These are phyloP conservation scores for Crinitomyces ghanaensis DNA, from an alignment of 805 yeast species.

Conservation along the genomic window DNA sequence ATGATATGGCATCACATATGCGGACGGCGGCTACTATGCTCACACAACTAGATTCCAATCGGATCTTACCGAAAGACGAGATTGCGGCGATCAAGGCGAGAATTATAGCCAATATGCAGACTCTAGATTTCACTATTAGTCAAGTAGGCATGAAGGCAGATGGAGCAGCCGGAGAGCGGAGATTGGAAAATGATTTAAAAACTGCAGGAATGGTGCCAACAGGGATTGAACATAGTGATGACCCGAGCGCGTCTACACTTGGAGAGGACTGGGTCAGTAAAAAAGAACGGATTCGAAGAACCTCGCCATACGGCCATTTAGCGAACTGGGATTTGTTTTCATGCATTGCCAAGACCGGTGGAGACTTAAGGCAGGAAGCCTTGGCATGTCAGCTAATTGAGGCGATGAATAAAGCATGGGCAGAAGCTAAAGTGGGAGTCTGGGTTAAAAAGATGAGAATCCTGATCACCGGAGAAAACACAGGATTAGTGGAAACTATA, in stretches of 20 bases:
- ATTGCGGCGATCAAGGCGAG: conserved; percentile 55
- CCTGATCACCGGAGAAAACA: conserved; percentile 74
- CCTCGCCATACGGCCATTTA: conserved; percentile 73
- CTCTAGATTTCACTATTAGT: conserved; percentile 50
- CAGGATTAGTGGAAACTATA: conserved; percentile 92
- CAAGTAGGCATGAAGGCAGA: conserved; percentile 38
- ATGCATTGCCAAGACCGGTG: conserved; percentile 93
- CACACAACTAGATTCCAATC: conserved; percentile 57
- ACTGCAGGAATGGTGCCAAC: conserved; percentile 47
- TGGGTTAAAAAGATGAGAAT: conserved; percentile 96
- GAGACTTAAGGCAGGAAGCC: conserved; percentile 92
- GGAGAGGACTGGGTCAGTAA: conserved; percentile 93
- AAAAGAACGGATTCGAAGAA: conserved; percentile 63
- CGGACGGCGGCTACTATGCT: conserved; percentile 93
- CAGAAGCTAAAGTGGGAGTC: conserved; percentile 48
- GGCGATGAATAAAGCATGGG: conserved; percentile 81
- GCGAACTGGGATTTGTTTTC: conserved; percentile 93
- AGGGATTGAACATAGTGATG: conserved; percentile 20
- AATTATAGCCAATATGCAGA: conserved; percentile 64
- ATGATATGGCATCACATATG: conserved; percentile 79
- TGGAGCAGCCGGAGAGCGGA: conserved; percentile 82
- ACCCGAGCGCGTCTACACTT: conserved; percentile 43
- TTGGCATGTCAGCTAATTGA: conserved; percentile 92
- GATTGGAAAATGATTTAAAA: conserved; percentile 83
- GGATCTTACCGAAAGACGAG: conserved; percentile 41